Percentiles rank a stretch among this genome's conserved stretches.
Conservation (phyloP, 257 asterid species). For the Rehmannia glutinosa region DNA sequence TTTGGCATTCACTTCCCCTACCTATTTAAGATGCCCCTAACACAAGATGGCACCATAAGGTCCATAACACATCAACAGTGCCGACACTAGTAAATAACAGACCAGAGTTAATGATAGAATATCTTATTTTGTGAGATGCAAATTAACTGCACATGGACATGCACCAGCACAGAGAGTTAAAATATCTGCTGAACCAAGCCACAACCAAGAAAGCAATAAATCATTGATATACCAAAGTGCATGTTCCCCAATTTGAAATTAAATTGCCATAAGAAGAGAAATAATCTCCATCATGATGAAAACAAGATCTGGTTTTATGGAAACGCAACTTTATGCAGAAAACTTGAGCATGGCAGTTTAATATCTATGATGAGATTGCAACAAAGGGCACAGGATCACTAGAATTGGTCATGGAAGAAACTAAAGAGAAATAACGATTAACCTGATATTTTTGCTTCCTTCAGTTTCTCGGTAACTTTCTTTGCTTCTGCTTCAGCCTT, state of each 20-base stretch:
- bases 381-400: neutral
- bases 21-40: neutral
- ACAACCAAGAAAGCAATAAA: neutral
- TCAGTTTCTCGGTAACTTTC: slow-evolving; percentile 53
- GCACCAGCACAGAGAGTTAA: neutral
- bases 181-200: neutral
- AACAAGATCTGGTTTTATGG: neutral
- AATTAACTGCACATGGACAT: neutral
- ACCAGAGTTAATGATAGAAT: neutral
- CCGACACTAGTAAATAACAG: neutral
- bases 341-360: neutral
- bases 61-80: no score
- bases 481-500: slow-evolving; percentile 76
- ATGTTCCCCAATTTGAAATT: neutral
- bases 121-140: neutral
- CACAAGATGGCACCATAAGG: slow-evolving; percentile 7
- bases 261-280: neutral
- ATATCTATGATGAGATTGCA: neutral
- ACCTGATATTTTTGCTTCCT: slow-evolving; percentile 76
- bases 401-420: neutral
- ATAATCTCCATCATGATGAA: neutral
- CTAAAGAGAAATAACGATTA: neutral
- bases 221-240: neutral
- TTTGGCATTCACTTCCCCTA: neutral
- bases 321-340: neutral